Evolutionary conservation across 179 eudicot species (phyloP).

Genomic region (Nepenthes alata): DNA sequence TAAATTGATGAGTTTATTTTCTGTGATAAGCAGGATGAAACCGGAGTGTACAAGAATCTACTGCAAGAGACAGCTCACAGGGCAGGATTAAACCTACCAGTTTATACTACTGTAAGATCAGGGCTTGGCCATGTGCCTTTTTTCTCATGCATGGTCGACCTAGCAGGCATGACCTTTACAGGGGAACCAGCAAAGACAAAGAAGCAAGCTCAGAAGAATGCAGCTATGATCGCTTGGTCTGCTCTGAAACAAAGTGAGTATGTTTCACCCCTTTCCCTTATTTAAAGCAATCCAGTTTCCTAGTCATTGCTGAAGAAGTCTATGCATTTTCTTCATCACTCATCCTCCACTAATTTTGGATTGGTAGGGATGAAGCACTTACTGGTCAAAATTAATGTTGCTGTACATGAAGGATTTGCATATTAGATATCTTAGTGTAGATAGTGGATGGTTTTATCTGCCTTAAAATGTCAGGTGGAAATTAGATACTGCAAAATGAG

Average conservation of each 20-base stretch:
- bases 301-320: no score
- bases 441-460: no score
- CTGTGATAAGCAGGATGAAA: slow-evolving; percentile 36
- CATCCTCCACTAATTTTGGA: no score
- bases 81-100: slow-evolving; percentile 47
- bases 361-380: no score
- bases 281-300: neutral
- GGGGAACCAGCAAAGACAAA: slow-evolving; percentile 46
- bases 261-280: neutral
- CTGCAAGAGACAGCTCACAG: slow-evolving; percentile 58
- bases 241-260: slow-evolving; percentile 45
- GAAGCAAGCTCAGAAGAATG: slow-evolving; percentile 58
- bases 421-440: no score
- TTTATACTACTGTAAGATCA: slow-evolving; percentile 36
- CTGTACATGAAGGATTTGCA: no score
- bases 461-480: no score
- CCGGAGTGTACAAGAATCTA: slow-evolving; percentile 50
- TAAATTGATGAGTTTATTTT: neutral
- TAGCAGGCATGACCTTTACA: slow-evolving; percentile 38
- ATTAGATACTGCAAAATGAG: no score
- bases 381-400: no score
- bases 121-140: slow-evolving; percentile 53
- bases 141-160: slow-evolving; percentile 45
- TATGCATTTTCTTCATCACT: no score
- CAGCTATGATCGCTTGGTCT: slow-evolving; percentile 50